These are phyloP conservation scores for Beauveria pseudobassiana DNA, from an alignment of 2,329 filamentous ascomycete genomes.

Conservation along the genomic window DNA sequence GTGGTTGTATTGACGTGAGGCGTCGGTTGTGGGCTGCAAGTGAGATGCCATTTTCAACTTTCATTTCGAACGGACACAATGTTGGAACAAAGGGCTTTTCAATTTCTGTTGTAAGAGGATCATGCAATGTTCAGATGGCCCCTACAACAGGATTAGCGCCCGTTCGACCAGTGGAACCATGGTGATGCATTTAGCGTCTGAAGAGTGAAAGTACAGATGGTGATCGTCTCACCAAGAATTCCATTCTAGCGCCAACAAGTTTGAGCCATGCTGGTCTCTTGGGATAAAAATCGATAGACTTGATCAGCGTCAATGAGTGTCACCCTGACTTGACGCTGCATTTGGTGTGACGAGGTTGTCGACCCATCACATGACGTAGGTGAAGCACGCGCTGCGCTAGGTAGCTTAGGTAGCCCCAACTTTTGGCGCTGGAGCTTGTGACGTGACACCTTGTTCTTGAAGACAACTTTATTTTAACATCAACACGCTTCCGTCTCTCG, in stretches of 20 bases:
- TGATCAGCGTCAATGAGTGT: neutral
- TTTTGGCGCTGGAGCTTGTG: constrained; percentile 9
- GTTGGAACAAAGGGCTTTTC: too few species aligned
- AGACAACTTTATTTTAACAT: neutral
- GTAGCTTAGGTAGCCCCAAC: neutral
- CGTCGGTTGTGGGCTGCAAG: too few species aligned
- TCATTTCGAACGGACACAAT: too few species aligned
- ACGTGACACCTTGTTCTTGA: constrained; percentile 3
- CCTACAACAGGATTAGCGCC: neutral
- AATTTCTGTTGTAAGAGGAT: too few species aligned
- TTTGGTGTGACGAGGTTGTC: neutral
- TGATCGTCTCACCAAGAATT: neutral
- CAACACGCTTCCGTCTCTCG: neutral
- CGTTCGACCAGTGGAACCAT: neutral
- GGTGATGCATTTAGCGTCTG: neutral
- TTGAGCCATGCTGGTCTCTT: neutral
- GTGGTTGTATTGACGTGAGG: neutral
- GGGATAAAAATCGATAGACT: neutral
- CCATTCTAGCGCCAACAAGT: neutral
- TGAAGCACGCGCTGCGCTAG: constrained; percentile 6
- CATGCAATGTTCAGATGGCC: neutral
- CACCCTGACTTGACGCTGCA: neutral
- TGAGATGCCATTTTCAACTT: too few species aligned
- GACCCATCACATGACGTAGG: constrained; percentile 17
- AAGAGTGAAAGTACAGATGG: neutral